These are phyloP conservation scores for Tetrastigma voinierianum DNA, from an alignment of 164 flowering plant species.

Conservation along the genomic window DNA sequence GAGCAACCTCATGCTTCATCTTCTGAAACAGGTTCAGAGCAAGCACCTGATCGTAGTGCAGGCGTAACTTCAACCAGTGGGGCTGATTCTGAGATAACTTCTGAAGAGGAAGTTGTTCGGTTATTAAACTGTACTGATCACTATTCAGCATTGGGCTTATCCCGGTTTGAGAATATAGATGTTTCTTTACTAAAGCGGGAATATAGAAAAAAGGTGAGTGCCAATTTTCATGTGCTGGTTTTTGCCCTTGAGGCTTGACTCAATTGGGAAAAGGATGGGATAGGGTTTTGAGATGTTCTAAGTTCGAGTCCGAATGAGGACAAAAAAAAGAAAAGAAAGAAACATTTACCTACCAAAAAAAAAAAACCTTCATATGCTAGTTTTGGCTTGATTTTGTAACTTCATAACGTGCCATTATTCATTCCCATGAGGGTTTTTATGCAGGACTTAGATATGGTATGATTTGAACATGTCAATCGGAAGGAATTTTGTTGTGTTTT, in stretches of 20 bases:
- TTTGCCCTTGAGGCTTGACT: background rate
- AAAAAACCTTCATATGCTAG: background rate
- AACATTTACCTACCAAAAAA: too few species aligned
- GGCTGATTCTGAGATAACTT: conserved; percentile 66
- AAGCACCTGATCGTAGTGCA: conserved; percentile 53
- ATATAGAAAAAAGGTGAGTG: conserved; percentile 77
- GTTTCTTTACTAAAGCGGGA: conserved; percentile 73
- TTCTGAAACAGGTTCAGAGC: conserved; percentile 43
- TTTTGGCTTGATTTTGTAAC: background rate
- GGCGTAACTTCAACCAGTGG: conserved; percentile 93
- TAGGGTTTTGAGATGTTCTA: too few species aligned
- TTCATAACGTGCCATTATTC: background rate
- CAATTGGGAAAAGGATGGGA: background rate
- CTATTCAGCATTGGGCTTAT: conserved; percentile 82
- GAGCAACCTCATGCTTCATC: conserved; percentile 42
- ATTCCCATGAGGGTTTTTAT: background rate
- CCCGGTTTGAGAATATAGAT: conserved; percentile 70
- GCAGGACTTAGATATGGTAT: too few species aligned
- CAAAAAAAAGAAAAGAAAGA: too few species aligned
- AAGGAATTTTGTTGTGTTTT: background rate
- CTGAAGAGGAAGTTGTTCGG: conserved; percentile 90
- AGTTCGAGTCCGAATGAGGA: too few species aligned
- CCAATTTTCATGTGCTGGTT: background rate
- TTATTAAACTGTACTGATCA: conserved; percentile 83
- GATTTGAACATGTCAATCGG: background rate